Evolutionary conservation across 805 yeast species (phyloP).

Genomic region (Dipodascopsis uninucleata): DNA sequence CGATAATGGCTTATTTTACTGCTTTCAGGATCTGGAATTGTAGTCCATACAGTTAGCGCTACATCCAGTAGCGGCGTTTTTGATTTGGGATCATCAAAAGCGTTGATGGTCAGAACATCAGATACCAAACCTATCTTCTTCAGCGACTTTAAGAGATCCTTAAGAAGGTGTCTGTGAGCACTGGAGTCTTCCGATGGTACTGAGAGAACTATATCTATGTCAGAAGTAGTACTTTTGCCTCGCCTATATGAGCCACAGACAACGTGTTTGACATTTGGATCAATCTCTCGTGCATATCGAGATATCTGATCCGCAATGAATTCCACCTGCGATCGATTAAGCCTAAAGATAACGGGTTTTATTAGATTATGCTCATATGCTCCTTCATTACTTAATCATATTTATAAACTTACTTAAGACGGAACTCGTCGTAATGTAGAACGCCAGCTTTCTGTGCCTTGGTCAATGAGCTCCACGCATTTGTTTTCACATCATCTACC

Average conservation of each 20-base stretch:
- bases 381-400: neutral
- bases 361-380: neutral
- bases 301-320: slow-evolving; percentile 12
- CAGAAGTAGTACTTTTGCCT: slow-evolving; percentile 13
- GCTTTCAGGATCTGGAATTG: slow-evolving; percentile 5
- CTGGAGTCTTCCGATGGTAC: slow-evolving; percentile 10
- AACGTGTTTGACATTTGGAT: slow-evolving; percentile 3
- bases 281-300: slow-evolving; percentile 7
- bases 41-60: slow-evolving; percentile 22
- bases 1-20: slow-evolving; percentile 10
- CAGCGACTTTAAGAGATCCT: slow-evolving; percentile 9
- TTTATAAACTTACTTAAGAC: slow-evolving; percentile 5
- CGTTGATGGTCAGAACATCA: slow-evolving; percentile 13
- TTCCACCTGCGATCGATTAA: slow-evolving; percentile 18
- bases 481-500: slow-evolving; percentile 16
- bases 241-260: slow-evolving; percentile 28
- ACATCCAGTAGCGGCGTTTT: slow-evolving; percentile 14
- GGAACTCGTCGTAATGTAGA: slow-evolving; percentile 24
- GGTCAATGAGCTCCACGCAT: slow-evolving; percentile 16
- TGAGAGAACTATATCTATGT: slow-evolving; percentile 24
- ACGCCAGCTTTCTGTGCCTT: slow-evolving; percentile 22
- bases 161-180: slow-evolving; percentile 9
- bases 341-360: slow-evolving; percentile 3
- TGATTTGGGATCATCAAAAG: neutral
- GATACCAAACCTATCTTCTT: slow-evolving; percentile 10